Base-by-base conservation (phyloP, 2,329 filamentous ascomycete genomes). In the Trichoderma koningiopsis region DNA sequence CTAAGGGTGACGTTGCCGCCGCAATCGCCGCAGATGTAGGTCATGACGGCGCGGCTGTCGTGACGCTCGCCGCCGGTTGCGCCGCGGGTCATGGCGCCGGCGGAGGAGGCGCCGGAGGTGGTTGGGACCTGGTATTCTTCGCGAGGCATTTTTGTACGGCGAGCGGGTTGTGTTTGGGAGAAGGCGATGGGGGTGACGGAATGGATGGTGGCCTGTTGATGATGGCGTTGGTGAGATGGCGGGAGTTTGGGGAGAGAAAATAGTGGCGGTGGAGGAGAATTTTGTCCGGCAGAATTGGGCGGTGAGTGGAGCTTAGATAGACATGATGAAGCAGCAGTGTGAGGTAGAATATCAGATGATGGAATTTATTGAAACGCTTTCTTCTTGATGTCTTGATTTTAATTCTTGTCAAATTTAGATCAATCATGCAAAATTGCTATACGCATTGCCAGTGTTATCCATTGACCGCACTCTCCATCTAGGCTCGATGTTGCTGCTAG, bases 41-140 rank as follows among this genome's bases (percentile, higher is more conserved):
- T 75, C 76, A 81, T 81, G 72, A 76, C 74, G 67, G 77, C 75
- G 70, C 78, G 78, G 71, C 79, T 79, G 47, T 77, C 78, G 73
- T 80, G 80, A 59, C 78, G 80, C 63, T 82, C 83, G 72, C 79
- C 78, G 72, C 79, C 77, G 14, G 68, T 70, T 49, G 57, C 80
- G 67, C 79, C 78, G 72, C 80, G 77, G 66, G 79, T 78, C 69
- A 77, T 80, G 70, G 83, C 82, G 55, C 75, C 77, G 68, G 79
- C 79, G 69, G 78, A 79, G 74, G 82, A 82, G 75, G 76, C 76
- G 68, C 80, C 77, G 31, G 43, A 27, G 5, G 84, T 82, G 68
- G 88, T 86, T 65, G 92, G 91, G 71, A 92, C 88, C 77, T 92
- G 89, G 83, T 94, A 95, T 72, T 89, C 86, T 86, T 94, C 92